Evolutionary conservation across 1,139 yeast species (phyloP).

Genomic region (Sugiyamaella sp.): DNA sequence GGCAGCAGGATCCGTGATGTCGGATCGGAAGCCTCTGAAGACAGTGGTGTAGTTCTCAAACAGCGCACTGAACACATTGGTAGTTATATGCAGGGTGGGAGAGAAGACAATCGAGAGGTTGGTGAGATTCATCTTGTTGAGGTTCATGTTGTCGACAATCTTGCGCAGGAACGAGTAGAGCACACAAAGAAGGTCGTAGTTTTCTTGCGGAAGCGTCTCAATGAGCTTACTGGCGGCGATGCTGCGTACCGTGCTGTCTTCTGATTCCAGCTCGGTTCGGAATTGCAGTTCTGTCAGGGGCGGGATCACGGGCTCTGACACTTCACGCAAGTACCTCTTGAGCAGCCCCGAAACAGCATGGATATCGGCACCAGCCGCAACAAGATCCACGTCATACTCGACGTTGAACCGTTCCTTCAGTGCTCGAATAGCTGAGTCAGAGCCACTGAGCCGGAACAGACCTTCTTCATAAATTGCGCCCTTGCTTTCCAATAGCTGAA

Average conservation of each 20-base stretch:
- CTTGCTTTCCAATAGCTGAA: conserved; percentile 65
- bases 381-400: conserved; percentile 69
- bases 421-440: conserved; percentile 73
- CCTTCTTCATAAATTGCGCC: conserved; percentile 89
- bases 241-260: conserved; percentile 41
- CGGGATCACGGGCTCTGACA: conserved; percentile 69
- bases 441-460: conserved; percentile 86
- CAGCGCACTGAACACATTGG: conserved; percentile 63
- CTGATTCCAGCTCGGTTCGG: conserved; percentile 44
- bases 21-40: conserved; percentile 41
- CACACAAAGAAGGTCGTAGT: conserved; percentile 63
- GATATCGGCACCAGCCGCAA: conserved; percentile 53
- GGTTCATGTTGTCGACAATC: conserved; percentile 62
- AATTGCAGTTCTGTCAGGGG: conserved; percentile 48
- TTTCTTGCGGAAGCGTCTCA: conserved; percentile 50
- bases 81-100: conserved; percentile 76
- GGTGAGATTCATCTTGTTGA: conserved; percentile 80
- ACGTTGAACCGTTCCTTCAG: conserved; percentile 65
- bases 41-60: conserved; percentile 67
- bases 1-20: conserved; percentile 38
- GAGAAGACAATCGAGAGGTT: conserved; percentile 84
- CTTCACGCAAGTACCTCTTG: conserved; percentile 71
- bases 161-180: conserved; percentile 67
- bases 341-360: conserved; percentile 80
- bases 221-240: conserved; percentile 42